phyloP scores from a whole-genome alignment of 352 stramenopile species.

The Phytophthora aleatoria region DNA sequence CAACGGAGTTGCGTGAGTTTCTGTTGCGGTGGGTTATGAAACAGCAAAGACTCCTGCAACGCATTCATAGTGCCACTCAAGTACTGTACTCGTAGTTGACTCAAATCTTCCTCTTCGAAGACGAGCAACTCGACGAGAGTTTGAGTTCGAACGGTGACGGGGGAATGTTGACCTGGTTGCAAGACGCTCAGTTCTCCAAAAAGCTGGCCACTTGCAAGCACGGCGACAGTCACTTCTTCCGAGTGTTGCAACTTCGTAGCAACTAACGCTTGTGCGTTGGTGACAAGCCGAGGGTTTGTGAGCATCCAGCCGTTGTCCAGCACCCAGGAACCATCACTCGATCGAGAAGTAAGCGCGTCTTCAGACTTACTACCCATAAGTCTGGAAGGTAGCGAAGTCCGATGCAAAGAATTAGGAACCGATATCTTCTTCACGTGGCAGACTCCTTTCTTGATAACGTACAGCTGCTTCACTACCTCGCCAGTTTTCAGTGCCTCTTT shows the following conservation, averaged over 20 bases:
- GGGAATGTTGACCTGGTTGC: constrained; percentile 64
- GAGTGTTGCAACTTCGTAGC: constrained; percentile 24
- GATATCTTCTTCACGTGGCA: constrained; percentile 73
- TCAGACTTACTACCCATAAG: constrained; percentile 22
- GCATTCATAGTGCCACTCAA: constrained; percentile 78
- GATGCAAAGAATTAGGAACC: constrained; percentile 18
- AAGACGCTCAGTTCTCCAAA: constrained; percentile 78
- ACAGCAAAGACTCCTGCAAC: constrained; percentile 74
- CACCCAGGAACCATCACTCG: constrained; percentile 71
- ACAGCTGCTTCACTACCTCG: constrained; percentile 67
- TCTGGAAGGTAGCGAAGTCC: constrained; percentile 3
- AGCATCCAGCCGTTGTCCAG: constrained; percentile 85
- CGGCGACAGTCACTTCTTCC: constrained; percentile 61
- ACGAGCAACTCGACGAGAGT: constrained; percentile 72
- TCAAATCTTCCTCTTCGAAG: constrained; percentile 56
- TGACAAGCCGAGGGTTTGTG: constrained; percentile 74
- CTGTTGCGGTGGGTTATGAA: constrained; percentile 79
- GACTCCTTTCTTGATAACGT: constrained; percentile 68
- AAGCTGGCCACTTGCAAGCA: constrained; percentile 69
- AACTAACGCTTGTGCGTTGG: constrained; percentile 35
- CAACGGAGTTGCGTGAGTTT: constrained; percentile 70
- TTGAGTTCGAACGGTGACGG: constrained; percentile 62
- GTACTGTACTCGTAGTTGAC: constrained; percentile 67
- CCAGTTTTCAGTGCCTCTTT: constrained; percentile 57
- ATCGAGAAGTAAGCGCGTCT: constrained; percentile 37